Conservation (phyloP, 2,329 filamentous ascomycete genomes). For the Calonectria hawksworthii region DNA sequence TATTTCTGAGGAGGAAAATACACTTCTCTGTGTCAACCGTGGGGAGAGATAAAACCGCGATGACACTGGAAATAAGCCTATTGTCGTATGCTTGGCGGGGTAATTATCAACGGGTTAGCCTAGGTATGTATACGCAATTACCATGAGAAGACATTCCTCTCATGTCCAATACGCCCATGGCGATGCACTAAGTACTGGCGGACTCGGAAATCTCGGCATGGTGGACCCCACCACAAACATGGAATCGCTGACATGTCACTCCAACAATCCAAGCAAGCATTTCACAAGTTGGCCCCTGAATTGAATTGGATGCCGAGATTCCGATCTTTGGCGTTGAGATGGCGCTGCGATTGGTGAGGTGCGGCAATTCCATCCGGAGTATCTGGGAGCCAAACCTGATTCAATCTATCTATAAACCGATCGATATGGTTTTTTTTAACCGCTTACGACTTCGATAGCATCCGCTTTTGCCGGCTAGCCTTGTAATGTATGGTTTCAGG, state of each 20-base stretch:
- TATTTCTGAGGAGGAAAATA: background rate
- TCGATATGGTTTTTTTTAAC: background rate
- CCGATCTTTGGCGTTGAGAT: constrained; percentile 7
- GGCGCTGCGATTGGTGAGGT: constrained; percentile 1
- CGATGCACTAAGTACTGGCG: background rate
- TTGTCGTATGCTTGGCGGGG: background rate
- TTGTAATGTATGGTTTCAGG: background rate
- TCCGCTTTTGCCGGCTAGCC: constrained; percentile 13
- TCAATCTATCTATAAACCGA: background rate
- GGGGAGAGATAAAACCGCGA: background rate
- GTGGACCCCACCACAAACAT: background rate
- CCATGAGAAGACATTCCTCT: background rate
- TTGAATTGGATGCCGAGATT: constrained; percentile 20
- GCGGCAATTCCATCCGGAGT: constrained; percentile 3
- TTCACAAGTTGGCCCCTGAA: background rate
- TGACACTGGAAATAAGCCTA: background rate
- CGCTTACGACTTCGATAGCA: background rate
- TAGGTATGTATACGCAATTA: background rate
- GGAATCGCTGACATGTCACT: background rate
- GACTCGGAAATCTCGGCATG: constrained; percentile 2
- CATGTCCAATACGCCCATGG: background rate
- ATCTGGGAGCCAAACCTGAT: background rate
- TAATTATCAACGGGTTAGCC: background rate
- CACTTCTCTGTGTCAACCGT: background rate
- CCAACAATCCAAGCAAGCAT: background rate